Evolutionary conservation across 2,329 filamentous ascomycete species (phyloP), one percentile per base, ranked within the genome.

Genomic region (Pestalotiopsis sp.): DNA sequence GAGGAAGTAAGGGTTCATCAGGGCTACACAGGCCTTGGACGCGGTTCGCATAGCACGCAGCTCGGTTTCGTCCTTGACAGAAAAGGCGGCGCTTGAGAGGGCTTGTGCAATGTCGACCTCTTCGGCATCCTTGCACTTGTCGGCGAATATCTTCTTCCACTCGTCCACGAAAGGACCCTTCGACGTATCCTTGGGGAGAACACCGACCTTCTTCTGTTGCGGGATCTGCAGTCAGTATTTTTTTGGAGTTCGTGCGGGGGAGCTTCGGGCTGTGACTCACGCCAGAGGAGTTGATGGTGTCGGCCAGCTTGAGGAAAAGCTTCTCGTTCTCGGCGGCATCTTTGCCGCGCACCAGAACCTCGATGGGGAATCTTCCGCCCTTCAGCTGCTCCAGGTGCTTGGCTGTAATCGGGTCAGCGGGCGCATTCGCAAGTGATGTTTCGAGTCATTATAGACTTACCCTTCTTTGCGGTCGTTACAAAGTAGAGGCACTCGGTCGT

Each of bases 401-500:
- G 30, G 96, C 94, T 97, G 74, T 52, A 72, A 6, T 48, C 64
- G 73, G 85, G 80, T 69, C 56, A 67, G 66, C 60, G 68, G 72
- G 69, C 75, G 73, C 40, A 48, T 65, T 56, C 60, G 59, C 48
- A 58, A 65, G n/a, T 22, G 17, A 26, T 20, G 5, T 26, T 67
- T 58, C 48, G 39, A 35, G 22, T 60, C 69, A 11, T 20, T 38
- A 13, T 62, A 56, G 40, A 64, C 70, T 69, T 78, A 97, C 94
- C 95, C 89, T 99, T 99, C 83, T 99, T 99, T 68, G 93, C 91
- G 5, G 96, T 99, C 6, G 96, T 99, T 72, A 99, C 90, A 68
- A 98, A 91, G 81, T 96, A 97, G 74, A 98, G 86, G 60, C 90
- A 89, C 70, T 98, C 96, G 69, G 91, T 84, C 1, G 95, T 98